These are phyloP conservation scores for Pelargonium citronellum DNA, from an alignment of 441 rosid genomes.

Conservation along the genomic window DNA sequence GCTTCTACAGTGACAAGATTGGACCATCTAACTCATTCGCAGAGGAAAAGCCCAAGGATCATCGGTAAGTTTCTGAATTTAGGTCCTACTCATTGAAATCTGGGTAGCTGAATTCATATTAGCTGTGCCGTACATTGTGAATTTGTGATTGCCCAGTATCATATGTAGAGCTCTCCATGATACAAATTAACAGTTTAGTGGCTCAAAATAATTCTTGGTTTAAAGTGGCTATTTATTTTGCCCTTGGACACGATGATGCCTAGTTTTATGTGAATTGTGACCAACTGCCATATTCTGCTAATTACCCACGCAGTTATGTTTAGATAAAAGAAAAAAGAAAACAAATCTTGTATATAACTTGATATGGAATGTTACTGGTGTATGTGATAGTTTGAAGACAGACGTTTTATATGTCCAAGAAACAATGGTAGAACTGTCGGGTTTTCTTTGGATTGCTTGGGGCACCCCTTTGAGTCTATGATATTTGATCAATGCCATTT, in stretches of 20 bases:
- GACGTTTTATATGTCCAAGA: too few species aligned
- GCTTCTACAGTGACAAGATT: constrained; percentile 36
- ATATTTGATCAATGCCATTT: neutral
- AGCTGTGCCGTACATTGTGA: neutral
- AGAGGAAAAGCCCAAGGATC: constrained; percentile 33
- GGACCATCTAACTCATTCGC: constrained; percentile 29
- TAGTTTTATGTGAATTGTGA: too few species aligned
- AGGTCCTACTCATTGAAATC: neutral
- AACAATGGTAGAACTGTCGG: too few species aligned
- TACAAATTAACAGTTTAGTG: neutral
- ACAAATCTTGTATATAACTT: too few species aligned
- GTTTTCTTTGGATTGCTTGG: too few species aligned
- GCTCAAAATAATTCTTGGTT: neutral
- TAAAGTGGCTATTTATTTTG: too few species aligned
- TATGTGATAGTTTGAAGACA: too few species aligned
- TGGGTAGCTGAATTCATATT: neutral
- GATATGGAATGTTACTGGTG: too few species aligned
- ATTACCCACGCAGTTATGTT: too few species aligned
- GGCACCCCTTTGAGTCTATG: neutral
- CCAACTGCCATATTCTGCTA: neutral
- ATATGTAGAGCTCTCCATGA: neutral
- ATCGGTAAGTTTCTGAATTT: constrained; percentile 35
- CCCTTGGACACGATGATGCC: too few species aligned
- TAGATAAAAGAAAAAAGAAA: neutral
- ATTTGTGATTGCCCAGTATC: neutral